Conservation (phyloP, 2,329 filamentous ascomycete species). For the Lojkania enalia region DNA sequence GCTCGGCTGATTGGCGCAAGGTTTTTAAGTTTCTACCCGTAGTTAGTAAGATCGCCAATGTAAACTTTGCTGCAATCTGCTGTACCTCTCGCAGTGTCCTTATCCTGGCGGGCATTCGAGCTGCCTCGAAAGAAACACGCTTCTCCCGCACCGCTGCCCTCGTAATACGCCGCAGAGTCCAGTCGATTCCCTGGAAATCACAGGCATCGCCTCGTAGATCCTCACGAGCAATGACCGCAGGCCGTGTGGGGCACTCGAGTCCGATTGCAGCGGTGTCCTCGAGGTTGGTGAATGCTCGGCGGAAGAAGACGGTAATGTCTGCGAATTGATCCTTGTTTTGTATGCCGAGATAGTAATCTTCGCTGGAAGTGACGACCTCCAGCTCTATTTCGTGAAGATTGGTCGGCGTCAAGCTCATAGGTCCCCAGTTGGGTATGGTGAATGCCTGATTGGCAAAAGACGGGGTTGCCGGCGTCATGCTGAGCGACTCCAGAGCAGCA, state of each 20-base stretch:
- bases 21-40: no score
- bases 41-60: not conserved
- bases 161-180: conserved; percentile 36
- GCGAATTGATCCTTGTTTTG: conserved; percentile 34
- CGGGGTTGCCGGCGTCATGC: conserved; percentile 8
- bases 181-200: conserved; percentile 46
- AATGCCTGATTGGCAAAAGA: conserved; percentile 4
- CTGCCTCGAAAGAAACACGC: conserved; percentile 27
- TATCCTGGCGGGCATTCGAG: conserved; percentile 21
- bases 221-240: conserved; percentile 32
- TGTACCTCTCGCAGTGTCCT: conserved; percentile 27
- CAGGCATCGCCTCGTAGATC: conserved; percentile 39
- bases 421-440: not conserved
- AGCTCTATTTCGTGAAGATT: conserved; percentile 22
- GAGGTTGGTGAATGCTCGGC: conserved; percentile 18
- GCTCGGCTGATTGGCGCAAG: conserved; percentile 38
- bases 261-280: conserved; percentile 19
- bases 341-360: conserved; percentile 35
- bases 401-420: not conserved
- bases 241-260: conserved; percentile 29
- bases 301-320: conserved; percentile 35
- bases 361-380: conserved; percentile 17
- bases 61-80: not conserved
- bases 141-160: conserved; percentile 29
- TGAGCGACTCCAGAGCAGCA: conserved; percentile 16